Base-by-base conservation (phyloP, 805 yeast genomes). In the Sugiyamaella mastotermitis region DNA sequence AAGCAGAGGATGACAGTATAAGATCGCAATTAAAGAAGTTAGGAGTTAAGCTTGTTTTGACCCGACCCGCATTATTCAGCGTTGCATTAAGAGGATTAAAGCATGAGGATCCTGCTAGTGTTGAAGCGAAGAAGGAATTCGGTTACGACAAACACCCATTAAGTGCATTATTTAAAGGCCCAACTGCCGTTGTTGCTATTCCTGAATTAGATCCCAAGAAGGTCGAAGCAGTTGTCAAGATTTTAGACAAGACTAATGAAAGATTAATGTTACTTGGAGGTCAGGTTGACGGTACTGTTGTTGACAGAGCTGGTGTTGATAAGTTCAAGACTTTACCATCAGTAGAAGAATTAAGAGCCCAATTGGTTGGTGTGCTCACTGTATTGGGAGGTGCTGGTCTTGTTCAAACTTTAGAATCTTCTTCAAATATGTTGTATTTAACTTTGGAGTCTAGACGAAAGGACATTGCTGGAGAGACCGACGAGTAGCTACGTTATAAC, bases 341-440 rank as follows among this genome's bases (percentile, higher is more conserved):
- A 3, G 67, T 79, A 55, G 76, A 73, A 31, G 78, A 79, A 49
- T 65, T 90, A 49, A 92, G 84, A 41, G 76, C 83, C 7, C 83
- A 88, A 69, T 73, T 92, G 50, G 80, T 82, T 9, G 95, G 95
- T 8, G 68, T 85, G 40, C 74, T 90, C 55, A 79, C 88, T n/a
- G 64, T 82, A 40, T 68, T 84, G 47, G 84, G 95, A 41, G 97
- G 97, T 55, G 88, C 85, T 31, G 94, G 94, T 8, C 71, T 90
- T 56, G 94, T 83, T 9, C 75, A 74, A 63, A 84, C 95, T 13
- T 71, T 90, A 55, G 80, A 82, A 62, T 58, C 81, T 14, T 67
- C 84, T n/a, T 63, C 83, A 11, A 76, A 76, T 47, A 62, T 66
- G 41, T 71, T 88, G 50, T 84, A 84, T 55, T 65, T 86, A 60